Percentiles rank a stretch among this genome's conserved stretches.
Evolutionary conservation across 2,329 filamentous ascomycete genomes (phyloP).

Genomic region (Phaeosphaeriaceae sp.): DNA sequence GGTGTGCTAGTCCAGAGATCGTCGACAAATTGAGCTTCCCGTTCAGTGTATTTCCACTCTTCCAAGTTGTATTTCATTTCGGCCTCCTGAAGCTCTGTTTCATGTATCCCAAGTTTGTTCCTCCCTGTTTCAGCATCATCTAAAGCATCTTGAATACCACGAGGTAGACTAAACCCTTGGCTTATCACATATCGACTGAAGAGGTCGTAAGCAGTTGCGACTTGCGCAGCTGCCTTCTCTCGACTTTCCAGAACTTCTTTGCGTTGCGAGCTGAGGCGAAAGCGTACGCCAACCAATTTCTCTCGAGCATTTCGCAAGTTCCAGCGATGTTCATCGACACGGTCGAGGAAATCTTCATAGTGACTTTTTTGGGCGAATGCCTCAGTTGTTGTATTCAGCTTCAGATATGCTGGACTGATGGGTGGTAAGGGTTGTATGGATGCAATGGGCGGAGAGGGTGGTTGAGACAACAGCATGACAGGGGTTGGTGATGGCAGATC

Average conservation of each 20-base stretch:
- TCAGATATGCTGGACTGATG: too few species aligned
- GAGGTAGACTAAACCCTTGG: not conserved
- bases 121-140: not conserved
- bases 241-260: constrained; percentile 3
- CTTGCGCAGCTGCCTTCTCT: not conserved
- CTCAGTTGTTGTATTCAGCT: not conserved
- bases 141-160: not conserved
- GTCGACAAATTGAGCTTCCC: constrained; percentile 7
- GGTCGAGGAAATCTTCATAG: not conserved
- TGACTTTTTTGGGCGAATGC: not conserved
- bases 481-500: too few species aligned
- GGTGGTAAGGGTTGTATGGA: too few species aligned
- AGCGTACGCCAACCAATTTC: constrained; percentile 5
- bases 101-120: constrained; percentile 4
- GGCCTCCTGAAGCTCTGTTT: constrained; percentile 6
- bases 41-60: constrained; percentile 13
- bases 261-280: constrained; percentile 4
- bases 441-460: too few species aligned
- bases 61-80: constrained; percentile 8
- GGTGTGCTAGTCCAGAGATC: too few species aligned
- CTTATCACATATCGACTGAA: constrained; percentile 1
- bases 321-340: constrained; percentile 8
- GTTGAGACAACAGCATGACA: too few species aligned
- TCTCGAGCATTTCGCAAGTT: constrained; percentile 10
- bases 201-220: not conserved